Evolutionary conservation across 1,284 basidiomycete species (phyloP), one percentile per base, ranked within the genome.

Genomic region (Phylloporus sp.): DNA sequence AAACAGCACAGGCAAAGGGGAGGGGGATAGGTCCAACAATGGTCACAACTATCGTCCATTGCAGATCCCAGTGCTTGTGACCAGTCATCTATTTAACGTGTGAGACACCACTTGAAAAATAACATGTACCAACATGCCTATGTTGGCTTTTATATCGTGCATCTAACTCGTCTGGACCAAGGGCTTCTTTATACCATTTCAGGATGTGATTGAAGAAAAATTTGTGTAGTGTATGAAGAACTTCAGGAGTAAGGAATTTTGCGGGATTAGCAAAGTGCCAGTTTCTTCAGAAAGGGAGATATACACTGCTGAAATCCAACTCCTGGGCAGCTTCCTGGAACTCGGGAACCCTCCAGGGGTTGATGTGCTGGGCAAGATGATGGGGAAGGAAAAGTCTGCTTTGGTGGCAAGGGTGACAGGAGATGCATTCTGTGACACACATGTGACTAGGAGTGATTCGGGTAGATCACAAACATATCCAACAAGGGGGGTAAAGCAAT

Each of bases 171-270:
- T 60, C 49, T 4, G 18, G 3, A 20, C 57, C 50, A 0, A 53
- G 18, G 1, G 3, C 53, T 10, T 47, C 31, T 28, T 55, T 39
- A 18, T 55, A 60, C 63, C 65, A 65, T 11, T 49, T 59, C 2
- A 67, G 54, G 4, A 59, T 13, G 5, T 67, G 66, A 12, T 67
- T 26, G 8, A 67, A 67, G 18, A 49, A 49, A 29, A 49, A 49
- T 15, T 49, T 49, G 26, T 49, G 47, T 17, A 49, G 26, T 6
- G 47, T 49, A 18, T 49, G 47, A 2, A 49, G 47, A 18, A 49
- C 29, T 20, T 49, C 34, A 10, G 34, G 34, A 37, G 15, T 15
- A 37, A 37, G 34, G 15, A 37, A 37, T 8, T 10, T 8, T 10
- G 8, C 15, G 34, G 34, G 34, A 37, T 8, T 10, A 10, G 34